Conservation (phyloP, 495 filamentous ascomycete genomes). For the Talaromyces thailandensis region DNA sequence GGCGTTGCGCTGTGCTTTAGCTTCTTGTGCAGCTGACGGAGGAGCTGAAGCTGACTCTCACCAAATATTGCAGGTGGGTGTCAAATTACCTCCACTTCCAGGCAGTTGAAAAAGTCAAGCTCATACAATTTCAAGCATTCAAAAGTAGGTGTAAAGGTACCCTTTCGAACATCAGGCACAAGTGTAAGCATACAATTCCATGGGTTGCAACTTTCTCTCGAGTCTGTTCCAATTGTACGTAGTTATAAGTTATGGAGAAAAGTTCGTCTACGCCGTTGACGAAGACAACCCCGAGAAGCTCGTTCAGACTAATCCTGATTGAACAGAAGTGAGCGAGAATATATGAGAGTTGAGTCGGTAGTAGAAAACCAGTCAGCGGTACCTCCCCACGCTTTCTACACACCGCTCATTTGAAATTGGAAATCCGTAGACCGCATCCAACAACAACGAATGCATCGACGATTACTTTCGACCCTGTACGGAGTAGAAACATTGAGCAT, state of each 20-base stretch:
- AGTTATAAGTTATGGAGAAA: not conserved
- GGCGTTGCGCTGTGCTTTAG: too few relatives aligned
- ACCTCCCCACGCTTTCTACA: not conserved
- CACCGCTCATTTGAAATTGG: not conserved
- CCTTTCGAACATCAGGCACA: not conserved
- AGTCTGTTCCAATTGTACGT: not conserved
- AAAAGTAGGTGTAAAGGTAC: not conserved
- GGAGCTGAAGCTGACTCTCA: not conserved
- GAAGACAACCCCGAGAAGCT: not conserved
- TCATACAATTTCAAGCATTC: too few relatives aligned
- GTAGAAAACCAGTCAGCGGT: not conserved
- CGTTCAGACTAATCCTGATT: not conserved
- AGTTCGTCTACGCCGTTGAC: not conserved
- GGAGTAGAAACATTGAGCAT: not conserved
- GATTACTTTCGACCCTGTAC: too few relatives aligned
- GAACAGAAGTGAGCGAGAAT: not conserved
- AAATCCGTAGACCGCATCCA: not conserved
- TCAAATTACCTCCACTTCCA: not conserved
- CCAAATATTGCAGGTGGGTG: not conserved
- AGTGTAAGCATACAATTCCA: not conserved
- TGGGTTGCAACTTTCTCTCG: not conserved
- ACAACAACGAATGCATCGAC: too few relatives aligned
- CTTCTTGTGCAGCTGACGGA: not conserved
- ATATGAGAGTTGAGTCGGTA: not conserved
- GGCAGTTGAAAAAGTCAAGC: too few relatives aligned